These are phyloP conservation scores for Pythium oligandrum DNA, from an alignment of 352 stramenopile species.

Conservation along the genomic window DNA sequence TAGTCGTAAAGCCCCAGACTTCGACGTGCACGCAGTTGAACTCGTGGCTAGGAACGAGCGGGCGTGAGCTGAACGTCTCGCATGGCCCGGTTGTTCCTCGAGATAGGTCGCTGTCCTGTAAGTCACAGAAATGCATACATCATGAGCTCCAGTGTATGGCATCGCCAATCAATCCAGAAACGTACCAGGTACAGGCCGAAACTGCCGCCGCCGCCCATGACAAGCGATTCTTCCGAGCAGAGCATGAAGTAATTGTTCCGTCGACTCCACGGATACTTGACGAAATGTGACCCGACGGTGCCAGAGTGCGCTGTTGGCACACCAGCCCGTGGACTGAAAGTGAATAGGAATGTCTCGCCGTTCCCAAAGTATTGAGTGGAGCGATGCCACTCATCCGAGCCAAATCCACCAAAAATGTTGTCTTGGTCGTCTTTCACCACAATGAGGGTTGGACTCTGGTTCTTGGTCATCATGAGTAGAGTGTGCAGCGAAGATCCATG, in stretches of 20 bases:
- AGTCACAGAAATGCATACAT: constrained; percentile 5
- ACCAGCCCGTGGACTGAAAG: constrained; percentile 41
- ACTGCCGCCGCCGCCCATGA: constrained; percentile 86
- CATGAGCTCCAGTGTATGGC: constrained; percentile 1
- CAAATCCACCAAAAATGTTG: constrained; percentile 83
- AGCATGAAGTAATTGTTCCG: constrained; percentile 91
- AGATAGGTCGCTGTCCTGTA: constrained; percentile 80
- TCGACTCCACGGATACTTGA: constrained; percentile 83
- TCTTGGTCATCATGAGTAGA: constrained; percentile 56
- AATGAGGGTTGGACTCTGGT: constrained; percentile 71
- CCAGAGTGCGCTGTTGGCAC: background rate
- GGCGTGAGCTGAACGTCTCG: constrained; percentile 83
- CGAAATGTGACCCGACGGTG: constrained; percentile 25
- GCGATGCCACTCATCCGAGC: constrained; percentile 69
- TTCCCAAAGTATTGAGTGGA: constrained; percentile 87
- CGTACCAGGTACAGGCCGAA: constrained; percentile 87
- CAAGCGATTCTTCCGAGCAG: constrained; percentile 86
- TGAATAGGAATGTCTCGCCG: constrained; percentile 87
- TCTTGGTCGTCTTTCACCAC: constrained; percentile 73
- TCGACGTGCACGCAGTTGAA: constrained; percentile 82
- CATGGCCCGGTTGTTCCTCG: constrained; percentile 78
- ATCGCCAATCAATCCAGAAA: constrained; percentile 4
- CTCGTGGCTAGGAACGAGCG: constrained; percentile 70
- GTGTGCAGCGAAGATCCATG: constrained; percentile 79
- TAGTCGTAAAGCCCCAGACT: constrained; percentile 79